Base-by-base conservation (phyloP, 2,329 filamentous ascomycete genomes). In the Diplodia mutila region DNA sequence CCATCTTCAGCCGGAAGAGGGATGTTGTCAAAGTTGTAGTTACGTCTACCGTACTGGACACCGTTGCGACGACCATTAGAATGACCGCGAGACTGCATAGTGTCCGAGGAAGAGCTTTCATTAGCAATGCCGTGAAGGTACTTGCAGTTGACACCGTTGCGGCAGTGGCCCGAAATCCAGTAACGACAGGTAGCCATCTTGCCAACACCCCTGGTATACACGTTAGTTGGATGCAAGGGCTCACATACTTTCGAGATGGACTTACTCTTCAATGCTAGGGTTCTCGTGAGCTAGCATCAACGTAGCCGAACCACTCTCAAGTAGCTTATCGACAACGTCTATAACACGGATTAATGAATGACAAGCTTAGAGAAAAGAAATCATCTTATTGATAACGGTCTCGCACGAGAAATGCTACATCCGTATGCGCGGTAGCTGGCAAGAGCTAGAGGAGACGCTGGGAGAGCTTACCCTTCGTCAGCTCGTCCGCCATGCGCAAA, bases 101-200 rank as follows among this genome's bases (percentile, higher is more conserved):
- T 34, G 3, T 16, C 23, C 2, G 21, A 18, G 54, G 18, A 16
- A 48, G 18, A 25, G 34, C n/a, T 14, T 29, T 11, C 37, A 2
- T 5, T 18, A 21, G 18, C 37, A 18, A 32, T 21, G 14, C 14
- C 18, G 21, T 66, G 64, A 59, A 51, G 18, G 29, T 34, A 66
- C 29, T 21, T 49, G 39, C 64, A 66, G 42, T 37, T 29, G n/a
- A 4, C n/a, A 21, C 52, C 64, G 25, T 67, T 34, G 23, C 48
- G 42, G 48, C 65, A 67, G 48, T 61, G n/a, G 21, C 65, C 65
- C 18, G 23, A n/a, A n/a, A 27, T 27, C 65, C 65, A 67, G 65
- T 48, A 67, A 25, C 65, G 65, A 34, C 65, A 67, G 49, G 23
- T 65, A 32, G n/a, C 32, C 16, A 14, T 27, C 32, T 12, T n/a